Percentiles rank a stretch among this genome's conserved stretches.
Conservation (phyloP, 345 rosid species). For the Euphorbia lathyris region DNA sequence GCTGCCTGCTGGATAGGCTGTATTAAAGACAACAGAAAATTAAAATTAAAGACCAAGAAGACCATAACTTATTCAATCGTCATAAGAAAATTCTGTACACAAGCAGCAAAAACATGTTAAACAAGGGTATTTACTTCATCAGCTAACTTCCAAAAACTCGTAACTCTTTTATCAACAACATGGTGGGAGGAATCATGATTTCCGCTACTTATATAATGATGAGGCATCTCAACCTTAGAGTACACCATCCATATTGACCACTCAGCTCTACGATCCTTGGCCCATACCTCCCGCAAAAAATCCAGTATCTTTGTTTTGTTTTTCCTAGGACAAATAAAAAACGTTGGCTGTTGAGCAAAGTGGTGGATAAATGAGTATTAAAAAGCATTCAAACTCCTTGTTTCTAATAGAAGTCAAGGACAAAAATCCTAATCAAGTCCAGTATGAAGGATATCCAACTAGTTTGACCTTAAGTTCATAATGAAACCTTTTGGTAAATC, state of each 20-base stretch:
- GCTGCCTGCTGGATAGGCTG: constrained; percentile 85
- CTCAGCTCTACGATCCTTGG: constrained; percentile 80
- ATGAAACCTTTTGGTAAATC: background rate
- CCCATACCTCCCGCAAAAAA: constrained; percentile 67
- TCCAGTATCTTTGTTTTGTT: constrained; percentile 58
- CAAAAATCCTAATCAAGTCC: constrained; percentile 7
- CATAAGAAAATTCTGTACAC: constrained; percentile 2
- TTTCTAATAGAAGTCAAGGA: background rate
- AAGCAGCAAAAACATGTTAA: background rate
- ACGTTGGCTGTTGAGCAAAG: constrained; percentile 7
- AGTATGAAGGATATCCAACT: background rate
- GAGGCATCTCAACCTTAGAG: constrained; percentile 95
- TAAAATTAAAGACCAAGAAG: constrained; percentile 17
- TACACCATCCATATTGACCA: constrained; percentile 99
- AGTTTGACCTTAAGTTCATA: constrained; percentile 3
- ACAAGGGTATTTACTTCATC: constrained; percentile 56
- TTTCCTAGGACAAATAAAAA: constrained; percentile 48
- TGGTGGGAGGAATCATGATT: constrained; percentile 57
- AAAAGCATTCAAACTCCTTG: background rate
- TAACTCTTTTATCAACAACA: constrained; percentile 52
- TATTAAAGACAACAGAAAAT: constrained; percentile 13
- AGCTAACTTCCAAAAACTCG: constrained; percentile 59
- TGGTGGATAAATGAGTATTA: background rate
- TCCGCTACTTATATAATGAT: constrained; percentile 74
- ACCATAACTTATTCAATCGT: constrained; percentile 8